phyloP scores from a whole-genome alignment of 2,329 filamentous ascomycete species.

The Aspergillus bombycis region DNA sequence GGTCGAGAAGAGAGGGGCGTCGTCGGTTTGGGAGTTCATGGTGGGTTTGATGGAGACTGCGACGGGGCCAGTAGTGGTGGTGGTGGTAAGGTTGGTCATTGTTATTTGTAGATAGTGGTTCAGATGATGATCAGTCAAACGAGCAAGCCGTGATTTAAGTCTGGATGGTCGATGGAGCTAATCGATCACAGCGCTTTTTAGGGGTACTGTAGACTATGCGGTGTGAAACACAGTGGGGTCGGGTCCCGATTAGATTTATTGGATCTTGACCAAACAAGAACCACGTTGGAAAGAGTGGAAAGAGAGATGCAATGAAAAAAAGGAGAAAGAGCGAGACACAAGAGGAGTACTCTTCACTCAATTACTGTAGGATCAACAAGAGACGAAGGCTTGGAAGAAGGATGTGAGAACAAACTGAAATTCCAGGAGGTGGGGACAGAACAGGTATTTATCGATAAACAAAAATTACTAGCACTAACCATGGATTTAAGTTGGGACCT shows the following conservation, averaged over 20 bases:
- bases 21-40: slow-evolving; percentile 35
- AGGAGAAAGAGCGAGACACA: background rate
- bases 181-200: background rate
- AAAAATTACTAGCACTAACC: background rate
- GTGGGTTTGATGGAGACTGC: slow-evolving; percentile 15
- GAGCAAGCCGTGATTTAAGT: background rate
- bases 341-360: background rate
- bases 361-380: background rate
- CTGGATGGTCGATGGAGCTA: background rate
- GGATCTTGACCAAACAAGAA: background rate
- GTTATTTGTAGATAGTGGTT: background rate
- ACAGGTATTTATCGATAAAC: slow-evolving; percentile 5
- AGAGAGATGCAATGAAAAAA: background rate
- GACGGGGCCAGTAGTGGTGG: slow-evolving; percentile 18
- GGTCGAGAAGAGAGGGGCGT: slow-evolving; percentile 72
- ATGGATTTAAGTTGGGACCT: background rate
- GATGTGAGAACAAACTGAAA: background rate
- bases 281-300: background rate
- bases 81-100: slow-evolving; percentile 22
- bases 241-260: background rate
- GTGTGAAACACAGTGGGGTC: slow-evolving; percentile 1
- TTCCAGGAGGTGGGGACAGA: background rate
- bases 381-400: background rate
- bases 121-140: background rate
- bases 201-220: background rate